These are phyloP conservation scores for Pythium dissimile DNA, from an alignment of 352 stramenopile genomes.

Conservation along the genomic window DNA sequence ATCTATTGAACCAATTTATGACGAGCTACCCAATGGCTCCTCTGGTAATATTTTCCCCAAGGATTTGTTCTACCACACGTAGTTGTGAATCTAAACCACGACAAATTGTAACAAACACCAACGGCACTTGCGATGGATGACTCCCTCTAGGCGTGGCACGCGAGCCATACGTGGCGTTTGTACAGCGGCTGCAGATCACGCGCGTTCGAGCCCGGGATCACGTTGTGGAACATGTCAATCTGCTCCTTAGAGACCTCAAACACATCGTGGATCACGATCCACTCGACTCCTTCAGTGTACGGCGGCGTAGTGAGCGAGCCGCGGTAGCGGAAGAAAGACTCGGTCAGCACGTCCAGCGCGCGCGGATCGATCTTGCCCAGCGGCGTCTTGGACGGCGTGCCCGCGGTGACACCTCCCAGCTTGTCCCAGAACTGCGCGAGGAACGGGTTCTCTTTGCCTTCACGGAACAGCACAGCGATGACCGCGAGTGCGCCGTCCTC, in stretches of 20 bases:
- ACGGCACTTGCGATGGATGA: neutral
- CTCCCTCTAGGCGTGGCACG: neutral
- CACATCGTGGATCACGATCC: constrained; percentile 55
- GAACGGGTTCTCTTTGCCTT: constrained; percentile 53
- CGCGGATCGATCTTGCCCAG: constrained; percentile 34
- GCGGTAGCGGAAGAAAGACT: constrained; percentile 54
- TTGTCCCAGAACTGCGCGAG: constrained; percentile 57
- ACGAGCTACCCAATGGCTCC: neutral
- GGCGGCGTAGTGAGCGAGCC: constrained; percentile 71
- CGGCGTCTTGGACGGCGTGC: constrained; percentile 22
- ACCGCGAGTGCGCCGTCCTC: constrained; percentile 51
- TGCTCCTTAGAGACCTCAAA: constrained; percentile 49
- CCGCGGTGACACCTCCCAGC: constrained; percentile 23
- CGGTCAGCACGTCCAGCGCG: constrained; percentile 28
- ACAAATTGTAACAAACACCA: too few relatives aligned
- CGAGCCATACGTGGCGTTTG: constrained; percentile 32
- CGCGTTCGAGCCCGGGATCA: constrained; percentile 48
- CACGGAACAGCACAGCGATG: constrained; percentile 55
- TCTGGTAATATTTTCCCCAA: too few relatives aligned
- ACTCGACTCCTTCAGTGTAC: constrained; percentile 72
- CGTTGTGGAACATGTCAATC: constrained; percentile 43
- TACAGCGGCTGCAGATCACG: constrained; percentile 52
- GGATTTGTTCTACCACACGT: too few relatives aligned
- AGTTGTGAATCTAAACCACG: too few relatives aligned
- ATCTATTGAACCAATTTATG: too few relatives aligned